Evolutionary conservation across 202 grass and related monocot genomes (phyloP).

Genomic region (Thinopyrum obtusiflorum): DNA sequence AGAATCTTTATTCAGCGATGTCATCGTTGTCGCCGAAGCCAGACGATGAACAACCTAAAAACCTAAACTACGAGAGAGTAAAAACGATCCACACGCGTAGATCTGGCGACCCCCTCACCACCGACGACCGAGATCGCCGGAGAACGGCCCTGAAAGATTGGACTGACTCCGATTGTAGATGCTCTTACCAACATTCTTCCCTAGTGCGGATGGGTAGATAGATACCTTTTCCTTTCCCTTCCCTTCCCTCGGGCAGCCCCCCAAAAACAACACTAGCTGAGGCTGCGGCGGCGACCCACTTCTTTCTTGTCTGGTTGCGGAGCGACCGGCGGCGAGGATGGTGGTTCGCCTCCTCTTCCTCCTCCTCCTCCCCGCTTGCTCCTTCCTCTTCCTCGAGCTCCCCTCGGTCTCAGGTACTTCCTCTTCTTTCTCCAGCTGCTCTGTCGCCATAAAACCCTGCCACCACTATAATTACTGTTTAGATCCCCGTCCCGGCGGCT

Average conservation of each 20-base stretch:
- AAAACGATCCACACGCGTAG: too few species aligned
- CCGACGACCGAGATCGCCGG: too few species aligned
- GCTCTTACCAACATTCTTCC: too few species aligned
- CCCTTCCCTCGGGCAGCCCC: neutral
- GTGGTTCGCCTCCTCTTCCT: neutral
- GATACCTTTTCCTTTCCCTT: neutral
- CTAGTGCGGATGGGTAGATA: too few species aligned
- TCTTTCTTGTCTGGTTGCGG: neutral
- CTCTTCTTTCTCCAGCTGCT: neutral
- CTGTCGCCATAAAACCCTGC: neutral
- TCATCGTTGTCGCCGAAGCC: too few species aligned
- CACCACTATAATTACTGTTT: neutral
- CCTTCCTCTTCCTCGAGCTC: conserved; percentile 2
- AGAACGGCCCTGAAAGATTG: too few species aligned
- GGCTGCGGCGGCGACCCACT: neutral
- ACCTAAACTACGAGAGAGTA: too few species aligned
- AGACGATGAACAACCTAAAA: too few species aligned
- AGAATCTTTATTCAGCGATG: too few species aligned
- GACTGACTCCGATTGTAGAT: too few species aligned
- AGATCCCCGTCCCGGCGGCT: neutral
- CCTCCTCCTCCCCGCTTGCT: neutral
- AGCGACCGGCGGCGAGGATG: neutral
- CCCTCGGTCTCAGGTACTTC: neutral
- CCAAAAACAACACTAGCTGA: neutral
- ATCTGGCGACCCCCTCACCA: too few species aligned